Base-by-base conservation (phyloP, 1,284 basidiomycete genomes). In the Austroboletus novae-zelandiae region DNA sequence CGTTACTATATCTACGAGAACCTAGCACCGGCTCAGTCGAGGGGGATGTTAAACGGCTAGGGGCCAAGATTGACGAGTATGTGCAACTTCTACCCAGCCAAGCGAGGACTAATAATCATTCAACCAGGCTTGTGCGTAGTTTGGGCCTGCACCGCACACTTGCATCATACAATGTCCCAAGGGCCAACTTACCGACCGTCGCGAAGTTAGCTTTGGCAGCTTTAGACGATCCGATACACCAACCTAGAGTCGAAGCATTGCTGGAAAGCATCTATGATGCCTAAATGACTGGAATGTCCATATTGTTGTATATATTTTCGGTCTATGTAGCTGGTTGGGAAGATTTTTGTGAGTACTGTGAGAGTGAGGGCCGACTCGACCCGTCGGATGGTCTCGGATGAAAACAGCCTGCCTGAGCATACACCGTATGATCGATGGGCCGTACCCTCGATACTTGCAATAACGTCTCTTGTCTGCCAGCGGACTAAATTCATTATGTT, bases 11-110 rank as follows among this genome's bases (percentile, higher is more conserved):
- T 61, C 69, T 87, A 23, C 71, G 71, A 27, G 69, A 81, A 54
- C 74, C 81, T 3, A 74, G 77, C n/a, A 83, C 81, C 0, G 83
- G 83, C 31, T 76, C 79, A 0, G 51, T 79, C 14, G 81, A 84
- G 5, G 79, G 76, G 29, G 85, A 89, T 58, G 72, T 84, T 34
- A 69, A 61, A 39, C 73, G 70, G 51, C 68, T 89, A 20, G 77
- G 83, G 3, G 65, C 61, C 7, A 68, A 76, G 47, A 84, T 90
- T 48, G 70, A 77, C 18, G 65, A 71, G 84, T 86, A 59, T 47
- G 80, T 27, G 9, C 27, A 8, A 30, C 31, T 51, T 48, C 14
- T 0, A 3, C 3, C 40, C 3, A 40, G 23, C 17, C 4, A 6
- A 18, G 35, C 5, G 9, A 15, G n/a, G 30, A 44, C 48, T 53